A percentile compares a stretch with the other conserved stretches of the same genome.
Evolutionary conservation across 108 stramenopile species (phyloP).

Genomic region (Pseudonitzschia delicatissima): DNA sequence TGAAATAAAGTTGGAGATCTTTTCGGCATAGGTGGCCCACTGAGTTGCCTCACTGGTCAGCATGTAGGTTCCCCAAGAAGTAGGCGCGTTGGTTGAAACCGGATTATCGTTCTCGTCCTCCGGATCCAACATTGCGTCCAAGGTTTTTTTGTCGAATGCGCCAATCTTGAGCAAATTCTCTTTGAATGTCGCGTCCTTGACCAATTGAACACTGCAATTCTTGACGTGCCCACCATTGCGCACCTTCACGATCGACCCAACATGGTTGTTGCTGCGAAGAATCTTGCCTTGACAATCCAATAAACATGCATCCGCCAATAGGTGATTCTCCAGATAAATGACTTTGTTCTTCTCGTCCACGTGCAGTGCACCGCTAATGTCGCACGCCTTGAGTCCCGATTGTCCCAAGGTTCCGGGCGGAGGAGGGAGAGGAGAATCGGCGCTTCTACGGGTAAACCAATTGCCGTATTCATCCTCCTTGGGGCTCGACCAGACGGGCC

Average conservation of each 20-base stretch:
- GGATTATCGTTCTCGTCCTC: neutral
- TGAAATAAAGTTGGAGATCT: too few relatives aligned
- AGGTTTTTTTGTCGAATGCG: neutral
- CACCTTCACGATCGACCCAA: neutral
- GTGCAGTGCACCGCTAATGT: neutral
- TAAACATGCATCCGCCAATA: neutral
- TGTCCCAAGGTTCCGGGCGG: neutral
- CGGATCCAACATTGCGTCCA: neutral
- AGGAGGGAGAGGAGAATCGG: neutral
- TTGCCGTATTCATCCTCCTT: too few relatives aligned
- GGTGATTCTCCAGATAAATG: neutral
- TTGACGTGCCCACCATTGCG: constrained; percentile 1
- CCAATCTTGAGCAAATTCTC: neutral
- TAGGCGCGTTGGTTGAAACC: neutral
- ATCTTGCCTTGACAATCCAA: neutral
- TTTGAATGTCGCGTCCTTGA: neutral
- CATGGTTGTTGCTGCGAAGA: neutral
- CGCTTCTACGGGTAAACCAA: neutral
- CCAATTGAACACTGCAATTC: neutral
- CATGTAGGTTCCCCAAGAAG: neutral
- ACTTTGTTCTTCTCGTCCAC: neutral
- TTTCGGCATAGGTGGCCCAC: too few relatives aligned
- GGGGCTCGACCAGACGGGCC: too few relatives aligned
- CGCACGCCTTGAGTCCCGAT: neutral
- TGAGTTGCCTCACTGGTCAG: too few relatives aligned